Percentiles rank a stretch among this genome's conserved stretches.
phyloP scores from a whole-genome alignment of 139 green algal species.

The Ettlia oleoabundans region DNA sequence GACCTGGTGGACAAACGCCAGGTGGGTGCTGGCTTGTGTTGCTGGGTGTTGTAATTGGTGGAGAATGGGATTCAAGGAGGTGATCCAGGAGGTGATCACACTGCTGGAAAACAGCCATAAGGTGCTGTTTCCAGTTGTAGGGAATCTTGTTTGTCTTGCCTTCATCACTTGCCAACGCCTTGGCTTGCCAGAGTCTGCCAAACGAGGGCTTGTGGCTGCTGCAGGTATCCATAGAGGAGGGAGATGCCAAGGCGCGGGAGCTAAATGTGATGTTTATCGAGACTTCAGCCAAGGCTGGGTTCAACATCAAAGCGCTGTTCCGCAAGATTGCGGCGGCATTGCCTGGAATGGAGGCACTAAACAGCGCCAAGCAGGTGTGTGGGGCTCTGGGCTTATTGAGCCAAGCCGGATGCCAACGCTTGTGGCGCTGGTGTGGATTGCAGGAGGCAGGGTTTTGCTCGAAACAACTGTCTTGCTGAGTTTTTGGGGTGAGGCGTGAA shows the following conservation, averaged over 20 bases:
- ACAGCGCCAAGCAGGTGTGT: conserved; percentile 54
- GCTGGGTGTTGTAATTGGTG: too few species aligned
- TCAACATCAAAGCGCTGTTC: conserved; percentile 99
- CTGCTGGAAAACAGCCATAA: too few species aligned
- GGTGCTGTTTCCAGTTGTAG: too few species aligned
- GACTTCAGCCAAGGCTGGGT: conserved; percentile 97
- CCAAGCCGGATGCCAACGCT: neutral
- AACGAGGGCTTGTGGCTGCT: too few species aligned
- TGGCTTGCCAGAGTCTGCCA: too few species aligned
- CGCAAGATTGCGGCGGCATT: conserved; percentile 97
- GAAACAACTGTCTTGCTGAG: too few species aligned
- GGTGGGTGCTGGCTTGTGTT: too few species aligned
- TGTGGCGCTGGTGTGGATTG: neutral
- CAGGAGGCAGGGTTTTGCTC: too few species aligned
- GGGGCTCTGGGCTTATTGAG: neutral
- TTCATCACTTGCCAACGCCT: neutral
- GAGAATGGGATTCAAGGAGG: too few species aligned
- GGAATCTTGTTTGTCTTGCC: neutral
- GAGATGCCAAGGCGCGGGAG: conserved; percentile 92
- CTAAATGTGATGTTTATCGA: conserved; percentile 98
- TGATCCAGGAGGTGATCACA: too few species aligned
- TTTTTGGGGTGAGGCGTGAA: too few species aligned
- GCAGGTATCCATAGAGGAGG: conserved; percentile 97
- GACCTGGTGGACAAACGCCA: conserved; percentile 97
- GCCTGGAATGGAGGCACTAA: conserved; percentile 92